phyloP scores from a whole-genome alignment of 305 asterid genomes.

The Fraxinus ornus region DNA sequence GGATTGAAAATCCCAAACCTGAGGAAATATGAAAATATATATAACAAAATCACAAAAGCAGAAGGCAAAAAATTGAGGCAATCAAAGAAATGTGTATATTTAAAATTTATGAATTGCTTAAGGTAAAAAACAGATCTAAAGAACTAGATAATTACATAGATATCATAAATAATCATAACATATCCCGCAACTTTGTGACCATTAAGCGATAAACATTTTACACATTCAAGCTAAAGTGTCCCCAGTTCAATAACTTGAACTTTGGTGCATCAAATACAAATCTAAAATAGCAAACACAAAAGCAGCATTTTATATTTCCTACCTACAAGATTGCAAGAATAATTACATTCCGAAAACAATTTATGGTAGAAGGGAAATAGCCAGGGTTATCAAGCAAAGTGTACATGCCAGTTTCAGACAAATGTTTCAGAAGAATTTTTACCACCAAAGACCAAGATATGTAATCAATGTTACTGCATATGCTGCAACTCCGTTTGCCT shows the following conservation, averaged over 20 bases:
- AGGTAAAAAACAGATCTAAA: conserved; percentile 4
- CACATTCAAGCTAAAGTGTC: not conserved
- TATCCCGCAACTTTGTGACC: not conserved
- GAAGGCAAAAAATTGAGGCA: conserved; percentile 1
- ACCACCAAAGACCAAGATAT: conserved; percentile 90
- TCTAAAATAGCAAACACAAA: conserved; percentile 5
- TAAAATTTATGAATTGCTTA: conserved; percentile 9
- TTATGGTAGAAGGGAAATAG: not conserved
- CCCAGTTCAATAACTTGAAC: not conserved
- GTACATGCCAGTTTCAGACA: conserved; percentile 7
- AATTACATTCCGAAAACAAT: not conserved
- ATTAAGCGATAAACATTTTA: not conserved
- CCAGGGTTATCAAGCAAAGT: conserved; percentile 1
- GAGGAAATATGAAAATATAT: conserved; percentile 19
- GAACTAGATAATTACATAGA: not conserved
- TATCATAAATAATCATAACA: not conserved
- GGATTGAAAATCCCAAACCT: conserved; percentile 94
- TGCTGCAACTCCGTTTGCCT: conserved; percentile 88
- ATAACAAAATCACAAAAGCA: conserved; percentile 12
- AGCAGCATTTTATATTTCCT: not conserved
- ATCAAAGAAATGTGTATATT: not conserved
- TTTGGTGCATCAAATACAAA: not conserved
- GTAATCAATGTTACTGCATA: conserved; percentile 68
- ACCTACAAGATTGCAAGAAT: not conserved
- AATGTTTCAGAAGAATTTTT: conserved; percentile 29